Evolutionary conservation across 768 basidiomycete species (phyloP), one percentile per base, ranked within the genome.

Genomic region (Epithele typhae): DNA sequence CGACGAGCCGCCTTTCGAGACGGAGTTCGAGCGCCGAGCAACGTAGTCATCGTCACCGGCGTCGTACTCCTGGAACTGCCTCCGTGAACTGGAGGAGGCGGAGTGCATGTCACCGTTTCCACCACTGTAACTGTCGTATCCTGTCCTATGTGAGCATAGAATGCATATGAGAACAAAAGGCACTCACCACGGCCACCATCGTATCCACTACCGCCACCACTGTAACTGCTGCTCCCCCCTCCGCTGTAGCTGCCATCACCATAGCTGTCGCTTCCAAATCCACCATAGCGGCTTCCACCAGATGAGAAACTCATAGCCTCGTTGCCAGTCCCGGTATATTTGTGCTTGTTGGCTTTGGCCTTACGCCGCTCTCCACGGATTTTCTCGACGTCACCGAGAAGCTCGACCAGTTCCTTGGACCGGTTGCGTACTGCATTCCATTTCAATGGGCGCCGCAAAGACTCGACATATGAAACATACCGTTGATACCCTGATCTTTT

Each of bases 401-500:
- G 77, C 44, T 93, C 90, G n/a, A 89, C 90, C 22, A 99, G 72
- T 66, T 98, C 95, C 30, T 83, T 83, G 21, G 95, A 81, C 19
- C 96, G 85, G 63, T 98, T 97, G 38, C 96, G 89, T 43, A 99
- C 96, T 98, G 21, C 8, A 46, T 32, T 18, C 10, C 39, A 8
- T 5, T 5, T 34, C n/a, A 15, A 21, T 4, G 14, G n/a, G n/a
- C 25, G 4, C 10, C 14, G 22, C 14, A 33, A 22, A 21, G 14
- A 19, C 2, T 2, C 14, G 11, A 14, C 10, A 35, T 11, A 36
- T 32, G 24, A 12, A 23, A 45, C 69, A n/a, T 52, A 92, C 94
- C 92, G 59, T 99, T 99, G 58, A 96, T 77, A 5, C 96, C 96
- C 66, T 99, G 92, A 60, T 99, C 96, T 65, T 99, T 98, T 40